Base-by-base conservation (phyloP, 208 protist genomes). In the Wallacemonas rigidus region DNA sequence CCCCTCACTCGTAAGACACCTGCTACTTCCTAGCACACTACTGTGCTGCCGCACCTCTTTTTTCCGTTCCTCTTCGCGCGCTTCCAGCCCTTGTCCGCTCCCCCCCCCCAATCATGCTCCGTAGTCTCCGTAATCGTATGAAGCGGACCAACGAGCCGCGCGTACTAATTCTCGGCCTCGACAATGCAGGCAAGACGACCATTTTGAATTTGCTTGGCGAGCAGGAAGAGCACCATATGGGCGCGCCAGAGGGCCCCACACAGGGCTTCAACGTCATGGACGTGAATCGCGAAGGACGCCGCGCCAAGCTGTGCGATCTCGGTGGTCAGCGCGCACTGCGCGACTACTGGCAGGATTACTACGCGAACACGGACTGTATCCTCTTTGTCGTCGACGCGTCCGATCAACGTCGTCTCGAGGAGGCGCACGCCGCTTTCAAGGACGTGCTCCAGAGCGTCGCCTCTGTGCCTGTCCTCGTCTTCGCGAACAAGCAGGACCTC, bases 401-500 rank as follows among this genome's bases (percentile, higher is more conserved):
- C 8, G 98, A 99, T 72, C 61, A 81, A 60, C 89, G 90, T 45
- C 88, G 89, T 50, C 87, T 91, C 65, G 89, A 95, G 54, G 97
- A 99, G 74, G 96, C 97, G 55, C 87, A 95, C 50, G 69, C 77
- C 44, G 94, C 99, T 67, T 95, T 99, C 50, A 67, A 87, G 9
- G 80, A 93, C 55, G 84, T 99, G 0, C 79, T 99, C 38, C 74
- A 92, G 80, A 92, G 97, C 36, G 86, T 99, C 1, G 96, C 97
- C 6, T 94, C 90, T 6, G 98, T 98, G 17, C 98, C 98, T 36
- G 87, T 99, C 41, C 87, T 99, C 6, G 93, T 99, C 40, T 97
- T 99, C 61, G 99, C 99, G 14, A 99, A 99, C 85, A 99, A 99
- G 91, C 98, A 99, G 76, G 99, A 99, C 81, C 82, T 99, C 40